Evolutionary conservation across 202 grass and related monocot species (phyloP), one percentile per base, ranked within the genome.

Genomic region (Alloteropsis angusta): DNA sequence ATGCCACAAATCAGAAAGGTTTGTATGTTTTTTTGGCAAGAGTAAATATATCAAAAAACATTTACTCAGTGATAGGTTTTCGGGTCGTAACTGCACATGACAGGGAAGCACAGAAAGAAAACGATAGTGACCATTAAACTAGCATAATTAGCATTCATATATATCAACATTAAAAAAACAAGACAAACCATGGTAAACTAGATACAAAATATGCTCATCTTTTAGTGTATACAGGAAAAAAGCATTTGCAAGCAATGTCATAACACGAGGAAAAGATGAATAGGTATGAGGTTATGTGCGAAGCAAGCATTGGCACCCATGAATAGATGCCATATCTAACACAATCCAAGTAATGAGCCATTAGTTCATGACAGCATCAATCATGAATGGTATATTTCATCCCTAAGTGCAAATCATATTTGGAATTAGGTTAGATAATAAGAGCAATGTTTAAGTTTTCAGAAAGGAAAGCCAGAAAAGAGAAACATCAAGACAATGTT

Each of bases 371-470:
- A 46, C 68, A 64, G 48, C 41, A 65, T 19, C 9, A 48, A 77
- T 7, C 9, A 22, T 30, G 22, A 19, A 10, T 45, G 78, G 12
- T 18, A 61, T 13, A 85, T 35, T 32, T 21, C 36, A 46, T 25
- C 38, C 34, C 25, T 56, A 19, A 19, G 5, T 76, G 6, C 50
- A 44, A 58, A 30, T 72, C 21, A 69, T 16, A 73, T 38, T 75
- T 63, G 28, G 73, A 68, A 39, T 61, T 72, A 56, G 49, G 12
- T 77, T 72, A 60, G n/a, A 80, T 76, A 71, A 57, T 30, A 30
- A 83, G 53, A 62, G 63, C 17, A 36, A 82, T 70, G 60, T 65
- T 72, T 49, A 76, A 70, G 12, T 72, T 68, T 77, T 76, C 76
- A 49, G 42, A 28, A 9, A 43, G 48, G 39, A 75, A 82, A 76